These are phyloP conservation scores for Kwoniella bestiolae DNA, from an alignment of 768 basidiomycete species.

Conservation along the genomic window DNA sequence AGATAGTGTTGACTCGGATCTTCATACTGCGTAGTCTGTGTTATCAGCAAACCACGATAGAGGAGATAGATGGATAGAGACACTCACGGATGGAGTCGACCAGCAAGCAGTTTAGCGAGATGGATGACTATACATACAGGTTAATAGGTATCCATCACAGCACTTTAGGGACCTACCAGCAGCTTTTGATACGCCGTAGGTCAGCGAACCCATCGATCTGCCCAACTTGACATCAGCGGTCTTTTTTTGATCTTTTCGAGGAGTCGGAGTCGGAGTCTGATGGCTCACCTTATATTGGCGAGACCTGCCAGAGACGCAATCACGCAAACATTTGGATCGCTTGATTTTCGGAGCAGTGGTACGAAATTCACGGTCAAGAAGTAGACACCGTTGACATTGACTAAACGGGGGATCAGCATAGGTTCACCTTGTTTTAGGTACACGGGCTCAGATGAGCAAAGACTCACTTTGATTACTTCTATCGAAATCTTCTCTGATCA, in stretches of 20 bases:
- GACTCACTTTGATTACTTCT: conserved; percentile 15
- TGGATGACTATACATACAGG: conserved; percentile 10
- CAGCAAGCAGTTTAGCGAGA: conserved; percentile 18
- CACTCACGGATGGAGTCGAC: conserved; percentile 22
- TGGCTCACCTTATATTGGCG: conserved; percentile 10
- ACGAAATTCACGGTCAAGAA: conserved; percentile 21
- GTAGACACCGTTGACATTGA: conserved; percentile 15
- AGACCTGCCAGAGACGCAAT: conserved; percentile 19
- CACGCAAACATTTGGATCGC: conserved; percentile 6
- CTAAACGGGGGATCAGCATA: no score
- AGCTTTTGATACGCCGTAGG: conserved; percentile 20
- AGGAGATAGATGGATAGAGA: neutral
- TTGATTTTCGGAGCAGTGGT: conserved; percentile 16
- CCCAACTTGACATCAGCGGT: neutral
- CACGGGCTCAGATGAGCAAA: neutral
- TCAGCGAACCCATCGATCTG: conserved; percentile 17
- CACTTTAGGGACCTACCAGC: conserved; percentile 9
- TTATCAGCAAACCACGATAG: neutral
- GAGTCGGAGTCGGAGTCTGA: neutral
- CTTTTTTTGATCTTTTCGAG: neutral
- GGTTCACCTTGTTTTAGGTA: neutral
- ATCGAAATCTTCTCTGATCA: conserved; percentile 18
- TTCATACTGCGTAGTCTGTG: conserved; percentile 16
- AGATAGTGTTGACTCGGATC: conserved; percentile 37
- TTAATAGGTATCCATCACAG: no score